These are phyloP conservation scores for Malassezia pachydermatis DNA, from an alignment of 1,284 basidiomycete species.

Conservation along the genomic window DNA sequence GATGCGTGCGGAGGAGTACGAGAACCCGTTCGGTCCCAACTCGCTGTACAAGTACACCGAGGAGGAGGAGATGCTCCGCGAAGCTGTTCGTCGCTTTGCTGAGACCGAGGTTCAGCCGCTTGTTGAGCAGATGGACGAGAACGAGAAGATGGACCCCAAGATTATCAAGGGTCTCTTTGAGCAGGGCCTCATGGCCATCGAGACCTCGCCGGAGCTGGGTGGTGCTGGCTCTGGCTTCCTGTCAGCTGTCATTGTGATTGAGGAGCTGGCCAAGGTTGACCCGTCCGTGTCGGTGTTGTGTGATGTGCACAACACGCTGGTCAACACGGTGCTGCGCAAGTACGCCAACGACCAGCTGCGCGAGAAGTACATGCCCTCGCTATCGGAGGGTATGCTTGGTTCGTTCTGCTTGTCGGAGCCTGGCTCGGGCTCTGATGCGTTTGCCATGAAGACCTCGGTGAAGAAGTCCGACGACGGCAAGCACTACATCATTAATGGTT, in stretches of 20 bases:
- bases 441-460: conserved; percentile 85
- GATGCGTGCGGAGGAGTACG: conserved; percentile 26
- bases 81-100: conserved; percentile 56
- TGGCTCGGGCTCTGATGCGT: conserved; percentile 88
- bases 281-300: conserved; percentile 91
- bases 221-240: conserved; percentile 88
- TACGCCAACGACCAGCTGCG: conserved; percentile 76
- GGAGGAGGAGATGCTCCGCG: conserved; percentile 47
- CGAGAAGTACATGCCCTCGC: conserved; percentile 75
- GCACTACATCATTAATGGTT: conserved; percentile 73
- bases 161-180: conserved; percentile 86
- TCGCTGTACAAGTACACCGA: conserved; percentile 43
- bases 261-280: conserved; percentile 91
- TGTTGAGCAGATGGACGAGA: conserved; percentile 95
- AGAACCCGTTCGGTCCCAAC: conserved; percentile 44
- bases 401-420: conserved; percentile 93
- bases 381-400: conserved; percentile 72
- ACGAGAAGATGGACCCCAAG: conserved; percentile 80
- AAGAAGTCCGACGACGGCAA: conserved; percentile 64
- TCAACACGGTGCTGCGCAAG: conserved; percentile 85
- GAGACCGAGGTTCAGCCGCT: conserved; percentile 77
- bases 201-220: conserved; percentile 71
- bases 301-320: conserved; percentile 76
- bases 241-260: conserved; percentile 88
- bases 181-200: conserved; percentile 97